Conservation (phyloP, 176 grass and related monocot species). For the Oryza australiensis region DNA sequence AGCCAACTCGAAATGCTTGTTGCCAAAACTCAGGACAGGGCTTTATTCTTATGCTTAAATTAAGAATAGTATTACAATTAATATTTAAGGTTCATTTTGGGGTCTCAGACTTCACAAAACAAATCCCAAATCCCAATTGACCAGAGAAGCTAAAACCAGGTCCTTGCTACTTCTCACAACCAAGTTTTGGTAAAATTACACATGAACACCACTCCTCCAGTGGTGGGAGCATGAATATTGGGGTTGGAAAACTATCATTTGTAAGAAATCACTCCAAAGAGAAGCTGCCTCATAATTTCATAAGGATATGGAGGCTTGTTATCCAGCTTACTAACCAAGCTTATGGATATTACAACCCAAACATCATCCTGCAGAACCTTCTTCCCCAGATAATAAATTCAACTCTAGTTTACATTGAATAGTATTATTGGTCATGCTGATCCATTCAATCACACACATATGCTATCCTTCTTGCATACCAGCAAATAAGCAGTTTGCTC, state of each 20-base stretch:
- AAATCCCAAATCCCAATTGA: too few relatives aligned
- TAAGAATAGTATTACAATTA: not conserved
- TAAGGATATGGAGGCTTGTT: not conserved
- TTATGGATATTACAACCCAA: not conserved
- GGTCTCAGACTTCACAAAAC: too few relatives aligned
- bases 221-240: not conserved
- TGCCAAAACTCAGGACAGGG: not conserved
- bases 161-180: not conserved
- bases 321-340: not conserved
- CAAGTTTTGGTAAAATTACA: not conserved
- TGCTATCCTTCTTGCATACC: conserved; percentile 3
- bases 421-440: not conserved
- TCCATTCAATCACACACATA: not conserved
- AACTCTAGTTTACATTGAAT: not conserved
- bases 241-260: not conserved
- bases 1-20: not conserved
- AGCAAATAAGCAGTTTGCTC: not conserved
- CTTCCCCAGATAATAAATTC: not conserved
- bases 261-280: too few relatives aligned
- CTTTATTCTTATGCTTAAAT: not conserved
- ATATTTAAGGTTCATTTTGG: not conserved
- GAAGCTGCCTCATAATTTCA: too few relatives aligned
- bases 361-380: not conserved
- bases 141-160: not conserved
- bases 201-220: not conserved